These are phyloP conservation scores for Pleurotus eryngii DNA, from an alignment of 768 basidiomycete genomes.

Conservation along the genomic window DNA sequence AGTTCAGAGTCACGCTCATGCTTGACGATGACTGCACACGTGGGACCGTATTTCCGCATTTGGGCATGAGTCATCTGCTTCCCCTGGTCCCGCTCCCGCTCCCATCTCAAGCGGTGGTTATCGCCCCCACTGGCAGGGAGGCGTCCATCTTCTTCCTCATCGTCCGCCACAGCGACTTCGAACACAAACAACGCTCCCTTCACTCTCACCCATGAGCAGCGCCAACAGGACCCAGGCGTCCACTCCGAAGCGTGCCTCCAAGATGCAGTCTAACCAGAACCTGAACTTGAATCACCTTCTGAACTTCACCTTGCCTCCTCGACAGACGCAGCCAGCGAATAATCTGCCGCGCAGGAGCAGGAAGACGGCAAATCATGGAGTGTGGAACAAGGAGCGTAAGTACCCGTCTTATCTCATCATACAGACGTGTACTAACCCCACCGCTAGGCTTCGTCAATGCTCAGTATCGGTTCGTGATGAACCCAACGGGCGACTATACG, in stretches of 20 bases:
- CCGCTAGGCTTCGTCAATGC: constrained; percentile 90
- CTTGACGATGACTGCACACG: neutral
- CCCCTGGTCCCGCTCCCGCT: neutral
- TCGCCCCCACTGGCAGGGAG: constrained; percentile 50
- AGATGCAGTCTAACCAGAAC: constrained; percentile 67
- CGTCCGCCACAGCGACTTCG: too few species aligned
- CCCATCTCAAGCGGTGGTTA: constrained; percentile 29
- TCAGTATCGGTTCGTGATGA: constrained; percentile 94
- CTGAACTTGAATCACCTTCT: constrained; percentile 78
- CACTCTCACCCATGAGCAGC: constrained; percentile 32
- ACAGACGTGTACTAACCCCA: constrained; percentile 14
- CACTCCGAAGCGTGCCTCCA: constrained; percentile 56
- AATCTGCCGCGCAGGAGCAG: constrained; percentile 73
- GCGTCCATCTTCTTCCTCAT: constrained; percentile 24
- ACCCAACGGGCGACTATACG: constrained; percentile 86
- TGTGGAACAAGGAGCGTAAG: constrained; percentile 93
- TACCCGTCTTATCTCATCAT: constrained; percentile 18
- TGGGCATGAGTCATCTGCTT: neutral
- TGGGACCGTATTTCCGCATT: constrained; percentile 3
- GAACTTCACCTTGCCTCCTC: constrained; percentile 90
- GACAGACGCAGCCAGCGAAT: constrained; percentile 59
- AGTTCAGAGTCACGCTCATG: neutral
- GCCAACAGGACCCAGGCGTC: constrained; percentile 29
- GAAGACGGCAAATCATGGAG: constrained; percentile 57
- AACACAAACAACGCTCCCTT: too few species aligned